These are phyloP conservation scores for Plantago elongata DNA, from an alignment of 257 asterid species.

Conservation along the genomic window DNA sequence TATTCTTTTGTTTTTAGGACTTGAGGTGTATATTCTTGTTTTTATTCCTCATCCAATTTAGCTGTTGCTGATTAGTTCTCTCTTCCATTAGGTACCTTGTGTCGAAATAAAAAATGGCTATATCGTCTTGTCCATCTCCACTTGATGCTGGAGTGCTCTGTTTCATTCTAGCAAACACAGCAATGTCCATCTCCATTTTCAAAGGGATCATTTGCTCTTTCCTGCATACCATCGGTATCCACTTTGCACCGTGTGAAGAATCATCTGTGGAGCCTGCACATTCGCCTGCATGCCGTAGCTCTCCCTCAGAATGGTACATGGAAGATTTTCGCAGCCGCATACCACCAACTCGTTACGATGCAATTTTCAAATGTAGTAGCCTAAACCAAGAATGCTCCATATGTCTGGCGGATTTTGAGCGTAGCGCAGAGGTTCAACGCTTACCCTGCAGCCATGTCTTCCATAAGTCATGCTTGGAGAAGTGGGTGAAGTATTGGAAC, in stretches of 20 bases:
- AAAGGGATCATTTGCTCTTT: constrained; percentile 70
- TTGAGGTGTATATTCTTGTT: too few species aligned
- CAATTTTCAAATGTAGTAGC: constrained; percentile 29
- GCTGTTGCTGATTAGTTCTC: background rate
- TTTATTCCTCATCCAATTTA: background rate
- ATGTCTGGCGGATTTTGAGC: constrained; percentile 63
- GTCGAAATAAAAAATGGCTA: constrained; percentile 48
- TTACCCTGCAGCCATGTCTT: constrained; percentile 78
- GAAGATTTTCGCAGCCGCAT: constrained; percentile 64
- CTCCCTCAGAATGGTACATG: constrained; percentile 64
- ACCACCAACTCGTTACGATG: constrained; percentile 54
- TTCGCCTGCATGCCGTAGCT: constrained; percentile 37
- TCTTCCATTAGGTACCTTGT: constrained; percentile 23
- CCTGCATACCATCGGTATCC: constrained; percentile 67
- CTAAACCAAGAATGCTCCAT: constrained; percentile 66
- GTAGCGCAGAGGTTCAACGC: constrained; percentile 62
- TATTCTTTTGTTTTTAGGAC: too few species aligned
- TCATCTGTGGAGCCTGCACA: constrained; percentile 49
- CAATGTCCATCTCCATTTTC: constrained; percentile 68
- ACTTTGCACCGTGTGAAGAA: constrained; percentile 62
- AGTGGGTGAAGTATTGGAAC: constrained; percentile 80
- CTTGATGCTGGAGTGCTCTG: constrained; percentile 86
- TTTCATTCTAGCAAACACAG: constrained; percentile 74
- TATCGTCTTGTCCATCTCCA: constrained; percentile 74
- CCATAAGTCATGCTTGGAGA: constrained; percentile 73